A percentile compares a stretch with the other conserved stretches of the same genome.
These are phyloP conservation scores for Cladosporium halotolerans DNA, from an alignment of 2,329 filamentous ascomycete genomes.

Conservation along the genomic window DNA sequence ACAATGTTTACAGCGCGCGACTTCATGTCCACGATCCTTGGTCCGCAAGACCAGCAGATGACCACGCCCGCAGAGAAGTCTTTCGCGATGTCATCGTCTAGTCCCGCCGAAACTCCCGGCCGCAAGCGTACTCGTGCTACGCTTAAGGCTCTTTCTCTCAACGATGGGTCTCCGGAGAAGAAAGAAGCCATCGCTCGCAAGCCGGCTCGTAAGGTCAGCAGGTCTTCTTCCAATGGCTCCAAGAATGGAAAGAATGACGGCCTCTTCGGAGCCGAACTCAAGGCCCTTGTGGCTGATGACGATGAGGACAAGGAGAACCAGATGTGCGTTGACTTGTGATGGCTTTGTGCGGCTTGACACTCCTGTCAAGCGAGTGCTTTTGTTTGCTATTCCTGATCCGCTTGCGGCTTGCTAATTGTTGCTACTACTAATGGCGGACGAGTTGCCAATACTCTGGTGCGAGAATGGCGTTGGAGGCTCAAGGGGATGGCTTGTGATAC, in stretches of 20 bases:
- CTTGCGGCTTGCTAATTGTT: not conserved
- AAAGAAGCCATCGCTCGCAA: constrained; percentile 12
- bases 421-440: not conserved
- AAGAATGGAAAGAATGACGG: not conserved
- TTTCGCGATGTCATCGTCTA: constrained; percentile 13
- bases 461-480: not conserved
- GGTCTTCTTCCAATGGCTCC: constrained; percentile 3
- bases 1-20: constrained; percentile 20
- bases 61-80: constrained; percentile 11
- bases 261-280: not conserved
- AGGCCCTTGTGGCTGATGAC: not conserved
- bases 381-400: not conserved
- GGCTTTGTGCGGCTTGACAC: not conserved
- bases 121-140: constrained; percentile 26
- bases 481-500: constrained; percentile 5
- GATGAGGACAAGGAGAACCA: constrained; percentile 13
- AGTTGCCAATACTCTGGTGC: not conserved
- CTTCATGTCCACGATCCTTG: constrained; percentile 23
- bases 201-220: constrained; percentile 22
- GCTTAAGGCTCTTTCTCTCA: constrained; percentile 18
- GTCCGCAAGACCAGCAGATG: constrained; percentile 3
- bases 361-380: not conserved
- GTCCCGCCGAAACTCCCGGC: constrained; percentile 14
- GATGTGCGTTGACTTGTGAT: constrained; percentile 6
- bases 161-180: constrained; percentile 22